Base-by-base conservation (phyloP, 2,329 filamentous ascomycete genomes). In the Cercospora canescens region DNA sequence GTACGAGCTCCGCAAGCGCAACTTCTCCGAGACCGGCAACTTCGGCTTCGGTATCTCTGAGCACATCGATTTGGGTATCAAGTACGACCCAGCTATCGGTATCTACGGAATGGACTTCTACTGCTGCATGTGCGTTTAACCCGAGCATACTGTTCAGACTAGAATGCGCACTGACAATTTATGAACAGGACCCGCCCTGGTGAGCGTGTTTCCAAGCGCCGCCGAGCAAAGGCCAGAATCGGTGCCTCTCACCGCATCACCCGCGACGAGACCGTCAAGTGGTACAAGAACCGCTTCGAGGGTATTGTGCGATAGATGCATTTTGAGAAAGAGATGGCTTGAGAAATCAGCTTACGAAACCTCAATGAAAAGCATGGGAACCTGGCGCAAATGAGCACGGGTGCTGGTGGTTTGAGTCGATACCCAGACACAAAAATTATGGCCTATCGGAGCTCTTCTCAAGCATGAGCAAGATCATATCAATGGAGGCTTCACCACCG, bases 61-160 rank as follows among this genome's bases (percentile, higher is more conserved):
- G 88, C 95, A 99, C 91, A 99, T 99, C 85, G 95, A 99, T 89
- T 89, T 99, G 79, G 95, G 95, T 81, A 99, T 99, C 92, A 99
- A 99, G 91, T 97, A 97, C 88, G 94, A 97, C 87, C 94, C 94
- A 73, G 91, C 88, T 73, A 97, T 97, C 78, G 94, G 94, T 90
- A 97, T 97, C 84, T 97, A 97, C 88, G 94, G 95, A 83, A 99
- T 99, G 95, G 95, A 99, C 87, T 99, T 99, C 87, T 99, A 97
- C 91, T 94, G 91, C 92, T 98, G 94, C 93, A 99, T 99, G 95
- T 89, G 78, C 84, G 87, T 86, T 54, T 28, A 32, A 16, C 52
- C 34, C 21, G 8, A 52, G 52, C 52, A 24, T n/a, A 2, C 2
- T n/a, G 24, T 37, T 7, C 16, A 7, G 16, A 37, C 12, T 16